Conservation (phyloP, 1,139 yeast species). For the Groenewaldozyma auringiensis region DNA sequence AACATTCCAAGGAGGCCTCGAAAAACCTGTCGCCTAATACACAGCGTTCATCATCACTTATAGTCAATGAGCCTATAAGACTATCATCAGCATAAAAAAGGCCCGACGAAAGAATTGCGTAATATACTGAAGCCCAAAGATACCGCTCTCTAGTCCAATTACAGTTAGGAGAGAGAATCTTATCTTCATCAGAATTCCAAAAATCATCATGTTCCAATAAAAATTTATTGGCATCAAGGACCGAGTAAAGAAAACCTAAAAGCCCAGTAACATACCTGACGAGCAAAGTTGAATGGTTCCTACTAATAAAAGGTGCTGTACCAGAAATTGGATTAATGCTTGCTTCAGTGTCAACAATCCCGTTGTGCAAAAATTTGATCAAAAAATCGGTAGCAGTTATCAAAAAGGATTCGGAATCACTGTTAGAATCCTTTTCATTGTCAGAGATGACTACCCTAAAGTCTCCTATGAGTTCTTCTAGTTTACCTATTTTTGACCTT, state of each 20-base stretch:
- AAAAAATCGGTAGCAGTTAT: not conserved
- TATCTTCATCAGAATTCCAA: not conserved
- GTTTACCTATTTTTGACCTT: not conserved
- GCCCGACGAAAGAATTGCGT: not conserved
- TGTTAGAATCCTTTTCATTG: not conserved
- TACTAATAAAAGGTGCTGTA: slow-evolving; percentile 1
- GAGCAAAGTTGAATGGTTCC: not conserved
- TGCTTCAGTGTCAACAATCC: not conserved
- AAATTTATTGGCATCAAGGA: not conserved
- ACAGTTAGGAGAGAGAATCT: not conserved
- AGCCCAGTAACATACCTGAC: not conserved
- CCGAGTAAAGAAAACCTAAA: not conserved
- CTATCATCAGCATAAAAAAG: not conserved
- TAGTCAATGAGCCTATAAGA: not conserved
- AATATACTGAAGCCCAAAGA: not conserved
- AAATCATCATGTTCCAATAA: not conserved
- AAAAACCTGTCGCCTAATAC: not conserved
- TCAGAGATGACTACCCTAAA: not conserved
- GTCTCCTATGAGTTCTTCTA: not conserved
- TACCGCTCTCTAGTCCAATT: not conserved
- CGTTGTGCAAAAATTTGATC: not conserved
- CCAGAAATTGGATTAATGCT: not conserved
- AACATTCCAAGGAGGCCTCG: not conserved
- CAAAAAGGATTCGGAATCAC: not conserved
- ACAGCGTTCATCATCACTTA: not conserved